These are phyloP conservation scores for Bidens hawaiensis DNA, from an alignment of 140 eudicot species.

Conservation along the genomic window DNA sequence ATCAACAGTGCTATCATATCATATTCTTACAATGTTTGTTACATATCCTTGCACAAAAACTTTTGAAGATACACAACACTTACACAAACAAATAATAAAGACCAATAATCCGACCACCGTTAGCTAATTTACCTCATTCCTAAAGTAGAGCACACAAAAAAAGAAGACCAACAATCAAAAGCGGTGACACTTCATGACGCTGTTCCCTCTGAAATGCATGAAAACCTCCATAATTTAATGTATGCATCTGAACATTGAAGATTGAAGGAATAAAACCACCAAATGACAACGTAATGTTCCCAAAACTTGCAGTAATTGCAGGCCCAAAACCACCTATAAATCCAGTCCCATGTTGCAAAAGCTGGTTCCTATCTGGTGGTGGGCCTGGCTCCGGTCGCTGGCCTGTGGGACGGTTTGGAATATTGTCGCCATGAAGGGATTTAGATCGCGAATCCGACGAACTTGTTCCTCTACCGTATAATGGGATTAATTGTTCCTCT, in stretches of 20 bases:
- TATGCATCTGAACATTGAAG: slow-evolving; percentile 42
- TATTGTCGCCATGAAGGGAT: slow-evolving; percentile 26
- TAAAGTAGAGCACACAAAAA: slow-evolving; percentile 47
- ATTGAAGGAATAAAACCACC: slow-evolving; percentile 53
- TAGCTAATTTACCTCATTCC: slow-evolving; percentile 32
- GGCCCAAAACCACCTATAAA: slow-evolving; percentile 50
- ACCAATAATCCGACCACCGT: slow-evolving; percentile 9
- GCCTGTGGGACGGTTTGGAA: slow-evolving; percentile 52
- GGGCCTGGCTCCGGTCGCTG: slow-evolving; percentile 44
- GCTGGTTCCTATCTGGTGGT: slow-evolving; percentile 25
- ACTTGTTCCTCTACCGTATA: slow-evolving; percentile 45
- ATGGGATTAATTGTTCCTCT: slow-evolving; percentile 44
- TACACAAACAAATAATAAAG: slow-evolving; percentile 11
- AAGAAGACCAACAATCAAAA: slow-evolving; percentile 45
- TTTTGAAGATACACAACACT: slow-evolving; percentile 16
- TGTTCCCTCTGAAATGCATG: slow-evolving; percentile 47
- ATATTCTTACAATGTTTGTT: too few relatives aligned
- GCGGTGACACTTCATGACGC: slow-evolving; percentile 44
- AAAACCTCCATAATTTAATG: slow-evolving; percentile 36
- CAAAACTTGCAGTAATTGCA: slow-evolving; percentile 42
- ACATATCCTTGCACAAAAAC: slow-evolving; percentile 17
- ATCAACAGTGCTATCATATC: slow-evolving; percentile 11
- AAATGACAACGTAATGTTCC: slow-evolving; percentile 41
- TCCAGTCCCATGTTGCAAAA: slow-evolving; percentile 35
- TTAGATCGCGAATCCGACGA: slow-evolving; percentile 39